phyloP scores from a whole-genome alignment of 2,329 filamentous ascomycete species.

The Malbranchea zuffiana region DNA sequence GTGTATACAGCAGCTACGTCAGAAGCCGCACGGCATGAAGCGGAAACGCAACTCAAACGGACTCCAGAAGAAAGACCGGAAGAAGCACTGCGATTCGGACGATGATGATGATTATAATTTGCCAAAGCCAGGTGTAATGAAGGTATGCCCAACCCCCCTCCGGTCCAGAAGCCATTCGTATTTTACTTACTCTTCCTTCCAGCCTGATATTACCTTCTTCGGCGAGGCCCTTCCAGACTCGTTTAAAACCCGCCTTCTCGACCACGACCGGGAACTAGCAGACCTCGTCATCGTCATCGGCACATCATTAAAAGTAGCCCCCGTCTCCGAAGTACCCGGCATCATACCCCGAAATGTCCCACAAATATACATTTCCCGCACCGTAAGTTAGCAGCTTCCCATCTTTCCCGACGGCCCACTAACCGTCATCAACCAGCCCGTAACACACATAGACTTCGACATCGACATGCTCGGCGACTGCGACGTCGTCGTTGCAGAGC shows the following conservation, averaged over 20 bases:
- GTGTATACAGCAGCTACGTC: slow-evolving; percentile 50
- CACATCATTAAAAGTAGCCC: slow-evolving; percentile 88
- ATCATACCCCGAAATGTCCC: slow-evolving; percentile 69
- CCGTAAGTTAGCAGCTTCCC: slow-evolving; percentile 37
- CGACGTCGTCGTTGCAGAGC: slow-evolving; percentile 77
- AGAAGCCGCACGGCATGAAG: slow-evolving; percentile 40
- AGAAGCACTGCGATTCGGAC: slow-evolving; percentile 44
- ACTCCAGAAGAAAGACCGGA: slow-evolving; percentile 40
- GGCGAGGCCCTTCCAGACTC: slow-evolving; percentile 77
- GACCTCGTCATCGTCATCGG: slow-evolving; percentile 94
- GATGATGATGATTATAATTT: slow-evolving; percentile 54
- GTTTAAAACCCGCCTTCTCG: slow-evolving; percentile 71
- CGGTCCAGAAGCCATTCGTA: background rate
- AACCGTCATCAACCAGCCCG: slow-evolving; percentile 45
- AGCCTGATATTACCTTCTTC: slow-evolving; percentile 96
- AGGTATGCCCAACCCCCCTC: slow-evolving; percentile 26
- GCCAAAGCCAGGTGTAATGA: slow-evolving; percentile 70
- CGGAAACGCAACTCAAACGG: slow-evolving; percentile 43
- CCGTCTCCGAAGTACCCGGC: slow-evolving; percentile 82
- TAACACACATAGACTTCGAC: slow-evolving; percentile 86
- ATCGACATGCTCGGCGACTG: slow-evolving; percentile 94
- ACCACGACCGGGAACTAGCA: slow-evolving; percentile 65
- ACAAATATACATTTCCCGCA: slow-evolving; percentile 80
- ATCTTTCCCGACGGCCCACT: too few relatives aligned
- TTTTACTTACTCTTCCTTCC: slow-evolving; percentile 15